Percentiles rank a stretch among this genome's conserved stretches.
Conservation (phyloP, 2,329 filamentous ascomycete species). For the Nannizzia gypsea region DNA sequence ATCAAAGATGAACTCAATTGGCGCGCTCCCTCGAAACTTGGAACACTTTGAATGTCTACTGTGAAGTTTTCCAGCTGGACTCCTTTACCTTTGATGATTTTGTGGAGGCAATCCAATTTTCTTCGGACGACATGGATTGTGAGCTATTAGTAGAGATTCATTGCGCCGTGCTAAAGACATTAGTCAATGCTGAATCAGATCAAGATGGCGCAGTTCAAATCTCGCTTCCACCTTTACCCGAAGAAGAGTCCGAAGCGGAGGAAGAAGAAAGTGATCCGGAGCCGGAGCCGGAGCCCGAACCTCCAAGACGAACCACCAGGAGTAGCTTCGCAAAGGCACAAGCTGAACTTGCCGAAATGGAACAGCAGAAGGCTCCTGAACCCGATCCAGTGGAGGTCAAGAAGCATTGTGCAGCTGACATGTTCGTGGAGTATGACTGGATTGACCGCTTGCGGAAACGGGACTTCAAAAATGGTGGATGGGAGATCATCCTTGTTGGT, state of each 20-base stretch:
- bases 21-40: constrained; percentile 73
- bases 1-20: constrained; percentile 79
- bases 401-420: constrained; percentile 53
- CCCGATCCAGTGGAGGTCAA: constrained; percentile 23
- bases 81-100: constrained; percentile 98
- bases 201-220: constrained; percentile 66
- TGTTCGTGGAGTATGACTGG: constrained; percentile 67
- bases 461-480: constrained; percentile 77
- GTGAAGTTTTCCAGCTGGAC: constrained; percentile 83
- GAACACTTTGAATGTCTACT: constrained; percentile 98
- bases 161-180: constrained; percentile 76
- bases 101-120: constrained; percentile 70
- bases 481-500: constrained; percentile 82
- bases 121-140: constrained; percentile 61
- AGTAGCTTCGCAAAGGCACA: constrained; percentile 77
- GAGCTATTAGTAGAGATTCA: constrained; percentile 84
- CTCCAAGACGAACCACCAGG: constrained; percentile 61
- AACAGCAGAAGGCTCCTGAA: constrained; percentile 44
- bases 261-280: constrained; percentile 49
- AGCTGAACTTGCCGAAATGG: constrained; percentile 54
- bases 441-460: constrained; percentile 70
- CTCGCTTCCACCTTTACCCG: constrained; percentile 61
- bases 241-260: constrained; percentile 54
- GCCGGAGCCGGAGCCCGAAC: constrained; percentile 59
- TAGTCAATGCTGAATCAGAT: constrained; percentile 63